These are phyloP conservation scores for Auriscalpium microsporum DNA, from an alignment of 768 basidiomycete genomes.

Conservation along the genomic window DNA sequence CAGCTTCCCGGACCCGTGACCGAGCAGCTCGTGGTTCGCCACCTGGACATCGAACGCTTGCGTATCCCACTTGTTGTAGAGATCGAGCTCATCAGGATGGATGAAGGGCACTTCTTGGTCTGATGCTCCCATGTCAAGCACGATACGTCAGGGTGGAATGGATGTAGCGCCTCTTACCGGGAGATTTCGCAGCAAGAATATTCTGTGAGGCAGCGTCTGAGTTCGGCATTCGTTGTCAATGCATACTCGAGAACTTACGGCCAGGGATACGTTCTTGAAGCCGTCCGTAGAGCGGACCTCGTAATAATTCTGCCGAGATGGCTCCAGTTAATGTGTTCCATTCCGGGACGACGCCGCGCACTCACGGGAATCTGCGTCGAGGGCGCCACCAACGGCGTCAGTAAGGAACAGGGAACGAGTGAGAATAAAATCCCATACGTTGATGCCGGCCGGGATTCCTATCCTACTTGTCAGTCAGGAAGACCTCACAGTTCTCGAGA, in stretches of 20 bases:
- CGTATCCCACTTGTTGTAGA: conserved; percentile 73
- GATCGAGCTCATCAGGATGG: conserved; percentile 63
- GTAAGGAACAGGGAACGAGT: background rate
- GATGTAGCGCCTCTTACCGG: conserved; percentile 36
- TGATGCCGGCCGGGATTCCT: conserved; percentile 86
- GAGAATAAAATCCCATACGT: conserved; percentile 37
- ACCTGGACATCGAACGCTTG: conserved; percentile 82
- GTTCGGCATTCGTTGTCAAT: background rate
- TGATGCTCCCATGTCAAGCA: conserved; percentile 17
- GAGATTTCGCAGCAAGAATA: conserved; percentile 81
- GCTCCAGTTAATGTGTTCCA: background rate
- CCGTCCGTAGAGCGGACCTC: conserved; percentile 73
- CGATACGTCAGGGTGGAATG: background rate
- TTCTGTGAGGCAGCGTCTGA: conserved; percentile 38
- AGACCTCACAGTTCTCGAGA: background rate
- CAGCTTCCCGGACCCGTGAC: conserved; percentile 78
- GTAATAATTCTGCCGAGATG: conserved; percentile 57
- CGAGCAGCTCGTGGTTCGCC: conserved; percentile 83
- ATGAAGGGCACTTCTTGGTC: conserved; percentile 78
- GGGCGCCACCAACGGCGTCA: too few relatives aligned
- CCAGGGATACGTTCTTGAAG: conserved; percentile 85
- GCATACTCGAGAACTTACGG: conserved; percentile 35
- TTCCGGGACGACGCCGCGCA: background rate
- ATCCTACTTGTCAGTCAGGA: background rate
- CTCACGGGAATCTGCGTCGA: conserved; percentile 52